Base-by-base conservation (phyloP, 768 basidiomycete species). In the Termitomyces sp. region DNA sequence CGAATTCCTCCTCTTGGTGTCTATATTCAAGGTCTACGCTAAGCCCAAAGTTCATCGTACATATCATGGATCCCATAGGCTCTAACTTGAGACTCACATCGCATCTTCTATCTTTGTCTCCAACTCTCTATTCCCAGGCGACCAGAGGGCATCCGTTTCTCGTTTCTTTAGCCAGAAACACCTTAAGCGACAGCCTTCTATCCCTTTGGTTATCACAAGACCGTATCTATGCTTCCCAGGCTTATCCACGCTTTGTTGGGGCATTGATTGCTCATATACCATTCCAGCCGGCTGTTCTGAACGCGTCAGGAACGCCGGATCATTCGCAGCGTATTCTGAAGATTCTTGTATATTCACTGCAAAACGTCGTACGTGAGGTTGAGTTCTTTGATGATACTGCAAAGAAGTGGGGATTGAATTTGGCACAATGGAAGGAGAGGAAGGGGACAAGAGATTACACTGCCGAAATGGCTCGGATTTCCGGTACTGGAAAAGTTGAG, bases 221-320 rank as follows among this genome's bases (percentile, higher is more conserved):
- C 67, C 80, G 83, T 51, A 80, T 87, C 55, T 91, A 90, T 67
- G 88, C 87, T 31, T 81, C 82, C 1, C 83, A 85, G 55, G 89
- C 85, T 1, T 90, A 90, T 67, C 87, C 88, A 15, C 81, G 80
- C 53, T 88, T 87, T 73, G 82, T 89, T 61, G 86, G 85, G 28
- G 69, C 78, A 2, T 78, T 90, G 48, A 84, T 92, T 60, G 65
- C 82, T 7, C 76, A 77, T 36, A 82, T 90, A 58, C 85, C 85
- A 2, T 79, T 80, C 64, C 67, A 74, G 26, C 69, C 70, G 1
- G 58, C 69, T 8, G 62, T 76, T 59, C 49, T 65, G 24, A 47
- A 28, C 12, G 54, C 72, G 20, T 59, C 64, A 13, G 70, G 77
- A 5, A 60, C 62, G 36, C 66, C 66, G 56, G 80, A 75, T 66